Conservation (phyloP, 495 filamentous ascomycete genomes). For the Lasiosphaeriaceae sp. region DNA sequence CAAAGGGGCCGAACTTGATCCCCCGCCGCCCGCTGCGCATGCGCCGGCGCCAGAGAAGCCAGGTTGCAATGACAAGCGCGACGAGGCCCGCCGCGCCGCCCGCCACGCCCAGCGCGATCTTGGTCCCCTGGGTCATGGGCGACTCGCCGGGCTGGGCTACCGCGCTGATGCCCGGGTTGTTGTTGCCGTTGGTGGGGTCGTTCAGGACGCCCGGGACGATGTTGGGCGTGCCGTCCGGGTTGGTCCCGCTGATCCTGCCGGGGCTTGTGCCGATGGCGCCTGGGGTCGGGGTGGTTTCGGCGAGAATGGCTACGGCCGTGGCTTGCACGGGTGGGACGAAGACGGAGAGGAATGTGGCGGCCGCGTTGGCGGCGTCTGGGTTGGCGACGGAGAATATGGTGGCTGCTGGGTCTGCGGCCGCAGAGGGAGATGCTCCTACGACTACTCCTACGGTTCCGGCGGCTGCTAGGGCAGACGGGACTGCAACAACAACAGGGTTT, state of each 20-base stretch:
- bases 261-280: neutral
- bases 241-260: neutral
- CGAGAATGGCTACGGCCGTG: conserved; percentile 8
- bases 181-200: conserved; percentile 2
- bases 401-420: neutral
- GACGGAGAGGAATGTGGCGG: conserved; percentile 17
- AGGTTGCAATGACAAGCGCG: neutral
- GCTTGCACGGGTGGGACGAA: conserved; percentile 14
- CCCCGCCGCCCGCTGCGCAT: conserved; percentile 7
- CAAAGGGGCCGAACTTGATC: neutral
- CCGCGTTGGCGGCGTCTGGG: neutral
- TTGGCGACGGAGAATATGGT: neutral
- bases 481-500: neutral
- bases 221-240: neutral
- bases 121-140: conserved; percentile 12
- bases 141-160: neutral
- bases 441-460: neutral
- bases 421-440: neutral
- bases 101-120: conserved; percentile 22
- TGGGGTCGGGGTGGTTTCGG: neutral
- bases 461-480: neutral
- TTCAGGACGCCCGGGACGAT: neutral
- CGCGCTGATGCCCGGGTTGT: neutral
- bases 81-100: conserved; percentile 13
- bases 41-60: conserved; percentile 16